Conservation (phyloP, 805 yeast genomes). For the Monosporozyma servazzii region DNA sequence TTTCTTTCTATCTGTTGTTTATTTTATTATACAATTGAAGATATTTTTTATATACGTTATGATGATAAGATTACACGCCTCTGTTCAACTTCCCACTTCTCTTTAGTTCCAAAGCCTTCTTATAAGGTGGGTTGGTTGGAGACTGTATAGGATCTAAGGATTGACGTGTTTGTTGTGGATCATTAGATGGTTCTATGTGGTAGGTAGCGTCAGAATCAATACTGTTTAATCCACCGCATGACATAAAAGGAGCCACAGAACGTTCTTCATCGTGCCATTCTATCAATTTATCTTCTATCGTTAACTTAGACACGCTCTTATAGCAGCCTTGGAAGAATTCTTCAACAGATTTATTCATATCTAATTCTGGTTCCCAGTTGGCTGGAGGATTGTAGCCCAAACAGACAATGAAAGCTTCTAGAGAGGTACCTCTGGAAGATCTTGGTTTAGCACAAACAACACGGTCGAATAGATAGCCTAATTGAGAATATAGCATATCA, state of each 20-base stretch:
- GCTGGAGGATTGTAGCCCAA: conserved; percentile 74
- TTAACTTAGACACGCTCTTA: conserved; percentile 10
- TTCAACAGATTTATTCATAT: conserved; percentile 55
- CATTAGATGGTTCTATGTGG: conserved; percentile 27
- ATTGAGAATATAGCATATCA: conserved; percentile 85
- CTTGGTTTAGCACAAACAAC: conserved; percentile 96
- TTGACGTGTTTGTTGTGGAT: background rate
- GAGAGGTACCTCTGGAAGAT: conserved; percentile 86
- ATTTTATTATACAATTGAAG: background rate
- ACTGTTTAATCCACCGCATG: conserved; percentile 86
- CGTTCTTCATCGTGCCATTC: conserved; percentile 52
- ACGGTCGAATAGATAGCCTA: conserved; percentile 73
- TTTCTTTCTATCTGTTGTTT: background rate
- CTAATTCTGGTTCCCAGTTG: conserved; percentile 70
- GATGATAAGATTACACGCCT: conserved; percentile 8
- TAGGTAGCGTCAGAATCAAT: conserved; percentile 96
- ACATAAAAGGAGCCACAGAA: conserved; percentile 79
- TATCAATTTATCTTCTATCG: conserved; percentile 23
- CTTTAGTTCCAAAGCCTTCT: conserved; percentile 80
- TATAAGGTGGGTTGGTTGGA: conserved; percentile 97
- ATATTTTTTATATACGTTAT: background rate
- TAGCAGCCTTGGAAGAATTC: conserved; percentile 62
- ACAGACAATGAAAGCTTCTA: conserved; percentile 92
- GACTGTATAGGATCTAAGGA: conserved; percentile 87
- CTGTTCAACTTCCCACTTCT: conserved; percentile 54